Evolutionary conservation across 2,329 filamentous ascomycete species (phyloP).

Genomic region (Biscogniauxia sp.): DNA sequence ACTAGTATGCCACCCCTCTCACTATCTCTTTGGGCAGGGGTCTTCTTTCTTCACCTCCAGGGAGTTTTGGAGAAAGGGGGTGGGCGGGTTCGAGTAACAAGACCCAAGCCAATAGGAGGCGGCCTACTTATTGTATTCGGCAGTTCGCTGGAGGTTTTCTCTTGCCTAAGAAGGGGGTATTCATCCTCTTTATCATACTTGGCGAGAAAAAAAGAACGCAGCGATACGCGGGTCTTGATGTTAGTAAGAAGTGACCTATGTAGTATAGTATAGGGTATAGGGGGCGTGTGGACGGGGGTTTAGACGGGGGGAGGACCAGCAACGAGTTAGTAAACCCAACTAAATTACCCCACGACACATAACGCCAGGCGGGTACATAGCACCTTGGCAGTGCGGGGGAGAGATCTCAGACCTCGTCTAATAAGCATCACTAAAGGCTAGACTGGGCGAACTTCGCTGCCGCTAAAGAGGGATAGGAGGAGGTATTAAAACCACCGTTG

Average conservation of each 20-base stretch:
- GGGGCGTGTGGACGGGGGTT: neutral
- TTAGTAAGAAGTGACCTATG: neutral
- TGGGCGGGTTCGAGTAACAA: neutral
- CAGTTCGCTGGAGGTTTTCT: constrained; percentile 18
- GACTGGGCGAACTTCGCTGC: neutral
- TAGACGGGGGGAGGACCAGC: neutral
- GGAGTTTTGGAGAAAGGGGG: constrained; percentile 2
- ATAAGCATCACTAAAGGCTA: neutral
- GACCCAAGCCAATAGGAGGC: neutral
- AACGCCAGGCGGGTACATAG: neutral
- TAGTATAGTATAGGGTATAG: neutral
- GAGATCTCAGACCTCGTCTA: neutral
- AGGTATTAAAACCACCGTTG: neutral
- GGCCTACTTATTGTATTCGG: constrained; percentile 14
- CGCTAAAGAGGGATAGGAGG: neutral
- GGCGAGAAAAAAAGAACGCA: neutral
- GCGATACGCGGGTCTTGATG: neutral
- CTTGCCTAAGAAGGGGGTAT: neutral
- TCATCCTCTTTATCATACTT: neutral
- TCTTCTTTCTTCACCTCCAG: neutral
- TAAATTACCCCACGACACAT: neutral
- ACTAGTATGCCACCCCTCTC: neutral
- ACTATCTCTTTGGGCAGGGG: neutral
- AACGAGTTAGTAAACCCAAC: neutral
- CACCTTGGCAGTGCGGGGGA: neutral